Evolutionary conservation across 805 yeast genomes (phyloP).

Genomic region (Ogataea populi-albae): DNA sequence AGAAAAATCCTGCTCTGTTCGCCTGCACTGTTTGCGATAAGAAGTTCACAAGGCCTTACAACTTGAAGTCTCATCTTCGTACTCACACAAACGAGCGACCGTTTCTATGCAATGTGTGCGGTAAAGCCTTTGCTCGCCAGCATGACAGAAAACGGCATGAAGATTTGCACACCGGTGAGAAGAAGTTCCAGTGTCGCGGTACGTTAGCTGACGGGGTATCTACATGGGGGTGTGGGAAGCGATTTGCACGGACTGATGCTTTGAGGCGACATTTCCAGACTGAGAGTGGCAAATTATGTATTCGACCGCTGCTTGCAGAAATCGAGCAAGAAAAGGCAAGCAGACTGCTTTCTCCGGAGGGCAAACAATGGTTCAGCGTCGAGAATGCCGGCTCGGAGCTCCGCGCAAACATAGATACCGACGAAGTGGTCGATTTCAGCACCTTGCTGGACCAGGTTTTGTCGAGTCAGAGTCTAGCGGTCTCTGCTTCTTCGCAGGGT

Average conservation of each 20-base stretch:
- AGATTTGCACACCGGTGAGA: conserved; percentile 72
- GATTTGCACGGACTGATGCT: conserved; percentile 79
- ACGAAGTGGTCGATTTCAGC: conserved; percentile 16
- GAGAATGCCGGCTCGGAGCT: conserved; percentile 18
- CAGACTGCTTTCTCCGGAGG: background rate
- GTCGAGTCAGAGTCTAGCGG: conserved; percentile 15
- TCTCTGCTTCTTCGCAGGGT: conserved; percentile 8
- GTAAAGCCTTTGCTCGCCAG: conserved; percentile 77
- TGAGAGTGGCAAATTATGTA: conserved; percentile 72
- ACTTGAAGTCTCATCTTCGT: conserved; percentile 83
- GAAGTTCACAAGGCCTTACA: conserved; percentile 88
- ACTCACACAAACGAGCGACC: conserved; percentile 89
- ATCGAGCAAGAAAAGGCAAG: conserved; percentile 28
- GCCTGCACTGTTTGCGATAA: conserved; percentile 84
- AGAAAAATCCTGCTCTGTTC: conserved; percentile 69
- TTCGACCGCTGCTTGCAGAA: conserved; percentile 64
- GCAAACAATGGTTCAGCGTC: conserved; percentile 10
- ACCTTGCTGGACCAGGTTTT: conserved; percentile 23
- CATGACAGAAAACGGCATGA: conserved; percentile 79
- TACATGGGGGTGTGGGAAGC: conserved; percentile 77
- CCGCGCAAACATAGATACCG: conserved; percentile 11
- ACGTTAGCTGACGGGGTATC: conserved; percentile 49
- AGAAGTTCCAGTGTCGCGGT: conserved; percentile 71
- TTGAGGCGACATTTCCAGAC: conserved; percentile 76
- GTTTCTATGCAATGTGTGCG: conserved; percentile 67